Evolutionary conservation across 2,329 filamentous ascomycete species (phyloP), one percentile per base, ranked within the genome.

Genomic region (Dactylellina haptotyla): DNA sequence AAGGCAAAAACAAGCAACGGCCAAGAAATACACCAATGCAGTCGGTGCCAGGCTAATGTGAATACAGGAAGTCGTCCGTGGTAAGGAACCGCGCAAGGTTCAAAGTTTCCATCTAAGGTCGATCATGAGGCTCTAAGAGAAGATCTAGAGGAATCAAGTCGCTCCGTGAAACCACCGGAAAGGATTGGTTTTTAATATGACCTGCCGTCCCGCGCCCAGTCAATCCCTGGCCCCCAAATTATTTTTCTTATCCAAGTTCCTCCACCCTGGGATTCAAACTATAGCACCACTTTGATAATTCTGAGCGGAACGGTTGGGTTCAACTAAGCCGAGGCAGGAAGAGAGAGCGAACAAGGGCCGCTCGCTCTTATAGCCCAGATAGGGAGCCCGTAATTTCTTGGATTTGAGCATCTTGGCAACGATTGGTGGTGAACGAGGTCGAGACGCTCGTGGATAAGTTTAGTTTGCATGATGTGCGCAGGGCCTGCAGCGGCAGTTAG

Each of bases 401-500:
- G 37, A 46, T n/a, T 30, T 62, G 37, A 37, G n/a, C 20, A 23
- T 4, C 28, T 43, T 14, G 37, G 28, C n/a, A 54, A 25, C 18
- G 50, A 54, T 53, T 53, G 48, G 48, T 28, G 6, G 4, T n/a
- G 18, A n/a, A 12, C 37, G 18, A 41, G n/a, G 4, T 12, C 12
- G 18, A 50, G 14, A 14, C 37, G 4, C 4, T 3, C 4, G 4
- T 4, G 37, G 18, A 3, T 10, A 5, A 10, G 14, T n/a, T 16
- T 3, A 41, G 37, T 41, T n/a, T 4, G 43, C 16, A 25, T 46
- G 43, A 12, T 28, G 45, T 51, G 32, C 50, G 23, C 20, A 32
- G 54, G 34, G 18, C 48, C 26, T 65, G 61, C 50, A 64, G 61
- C 59, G 34, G 48, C 59, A 53, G 34, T 64, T 46, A 25, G 14